These are phyloP conservation scores for Houttuynia cordata DNA, from an alignment of 164 flowering plant species.

Conservation along the genomic window DNA sequence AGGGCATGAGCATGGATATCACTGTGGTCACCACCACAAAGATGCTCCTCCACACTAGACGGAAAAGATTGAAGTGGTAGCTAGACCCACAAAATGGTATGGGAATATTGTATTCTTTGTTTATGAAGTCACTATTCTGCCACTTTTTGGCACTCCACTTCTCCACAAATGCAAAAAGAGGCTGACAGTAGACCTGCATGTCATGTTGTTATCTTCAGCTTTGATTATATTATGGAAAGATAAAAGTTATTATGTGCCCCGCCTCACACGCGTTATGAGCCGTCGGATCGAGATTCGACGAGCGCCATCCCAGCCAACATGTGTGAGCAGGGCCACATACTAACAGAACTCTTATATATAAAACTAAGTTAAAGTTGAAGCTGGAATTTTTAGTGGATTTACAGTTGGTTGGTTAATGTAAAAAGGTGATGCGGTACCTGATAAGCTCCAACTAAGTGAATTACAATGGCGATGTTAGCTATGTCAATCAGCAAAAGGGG, in stretches of 20 bases:
- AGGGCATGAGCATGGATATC: constrained; percentile 60
- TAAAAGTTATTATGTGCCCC: too few species aligned
- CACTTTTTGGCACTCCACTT: constrained; percentile 36
- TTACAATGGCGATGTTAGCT: constrained; percentile 47
- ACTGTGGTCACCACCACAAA: constrained; percentile 40
- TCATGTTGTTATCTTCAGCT: not conserved
- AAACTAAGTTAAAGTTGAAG: too few species aligned
- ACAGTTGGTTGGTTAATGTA: too few species aligned
- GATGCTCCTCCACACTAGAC: constrained; percentile 43
- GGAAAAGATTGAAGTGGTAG: constrained; percentile 40
- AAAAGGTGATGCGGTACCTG: constrained; percentile 20
- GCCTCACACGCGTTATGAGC: too few species aligned
- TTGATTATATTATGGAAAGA: too few species aligned
- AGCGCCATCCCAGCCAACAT: too few species aligned
- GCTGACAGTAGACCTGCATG: constrained; percentile 48
- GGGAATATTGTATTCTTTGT: constrained; percentile 26
- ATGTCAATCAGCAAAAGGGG: constrained; percentile 55
- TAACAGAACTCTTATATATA: too few species aligned
- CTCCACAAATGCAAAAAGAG: constrained; percentile 52
- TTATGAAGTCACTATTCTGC: constrained; percentile 33
- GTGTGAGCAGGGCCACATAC: too few species aligned
- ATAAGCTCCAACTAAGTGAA: constrained; percentile 61
- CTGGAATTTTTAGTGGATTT: too few species aligned
- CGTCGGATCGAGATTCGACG: too few species aligned
- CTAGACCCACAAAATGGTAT: constrained; percentile 22